Evolutionary conservation across 495 filamentous ascomycete genomes (phyloP).

Genomic region (Pseudevernia furfuracea): DNA sequence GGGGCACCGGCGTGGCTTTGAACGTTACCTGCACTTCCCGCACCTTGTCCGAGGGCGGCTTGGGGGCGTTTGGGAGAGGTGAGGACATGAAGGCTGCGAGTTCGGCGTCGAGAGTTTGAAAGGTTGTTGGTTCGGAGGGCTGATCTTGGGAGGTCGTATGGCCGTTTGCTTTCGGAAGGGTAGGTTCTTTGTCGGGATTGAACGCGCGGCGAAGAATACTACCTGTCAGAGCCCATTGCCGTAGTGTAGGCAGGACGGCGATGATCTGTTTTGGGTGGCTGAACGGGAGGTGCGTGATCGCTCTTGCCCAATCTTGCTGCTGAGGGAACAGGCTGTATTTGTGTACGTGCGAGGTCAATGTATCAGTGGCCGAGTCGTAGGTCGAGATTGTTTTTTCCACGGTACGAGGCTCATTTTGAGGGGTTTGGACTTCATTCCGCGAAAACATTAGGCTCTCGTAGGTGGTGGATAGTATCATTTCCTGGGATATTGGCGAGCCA

Average conservation of each 20-base stretch:
- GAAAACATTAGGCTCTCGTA: slow-evolving; percentile 65
- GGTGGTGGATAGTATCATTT: slow-evolving; percentile 46
- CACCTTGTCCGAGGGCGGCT: slow-evolving; percentile 1
- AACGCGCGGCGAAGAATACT: slow-evolving; percentile 58
- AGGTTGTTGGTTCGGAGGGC: slow-evolving; percentile 1
- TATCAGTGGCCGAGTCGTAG: slow-evolving; percentile 33
- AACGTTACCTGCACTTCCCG: slow-evolving; percentile 42
- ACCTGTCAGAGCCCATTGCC: slow-evolving; percentile 66
- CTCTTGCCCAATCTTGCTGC: slow-evolving; percentile 60
- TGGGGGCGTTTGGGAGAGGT: slow-evolving; percentile 7
- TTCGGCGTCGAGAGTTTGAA: slow-evolving; percentile 19
- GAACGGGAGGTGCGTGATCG: slow-evolving; percentile 68
- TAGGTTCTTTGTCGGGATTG: slow-evolving; percentile 14
- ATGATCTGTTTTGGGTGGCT: slow-evolving; percentile 80
- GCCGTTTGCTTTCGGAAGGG: neutral
- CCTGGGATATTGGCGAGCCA: slow-evolving; percentile 47
- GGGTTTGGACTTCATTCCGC: slow-evolving; percentile 22
- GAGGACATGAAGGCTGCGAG: slow-evolving; percentile 18
- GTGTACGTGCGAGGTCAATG: slow-evolving; percentile 46
- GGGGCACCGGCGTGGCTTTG: slow-evolving; percentile 38
- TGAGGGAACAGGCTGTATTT: slow-evolving; percentile 62
- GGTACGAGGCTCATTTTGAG: slow-evolving; percentile 23
- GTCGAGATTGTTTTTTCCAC: slow-evolving; percentile 30
- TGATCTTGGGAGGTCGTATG: neutral
- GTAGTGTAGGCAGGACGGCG: slow-evolving; percentile 62